Conservation (phyloP, 164 flowering plant species). For the Magnolia sinica region DNA sequence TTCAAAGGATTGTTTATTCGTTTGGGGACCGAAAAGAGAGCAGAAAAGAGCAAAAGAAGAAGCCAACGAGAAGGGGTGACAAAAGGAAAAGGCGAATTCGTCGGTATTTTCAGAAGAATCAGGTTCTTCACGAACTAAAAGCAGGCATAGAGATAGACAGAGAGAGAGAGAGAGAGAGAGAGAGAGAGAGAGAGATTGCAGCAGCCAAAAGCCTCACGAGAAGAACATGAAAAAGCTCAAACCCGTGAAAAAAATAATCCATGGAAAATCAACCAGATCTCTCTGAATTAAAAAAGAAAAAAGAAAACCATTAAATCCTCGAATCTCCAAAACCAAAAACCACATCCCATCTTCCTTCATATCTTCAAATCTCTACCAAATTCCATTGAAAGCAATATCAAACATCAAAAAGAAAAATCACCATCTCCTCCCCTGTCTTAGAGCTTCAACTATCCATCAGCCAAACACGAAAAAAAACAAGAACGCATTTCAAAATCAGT, state of each 20-base stretch:
- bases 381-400: neutral
- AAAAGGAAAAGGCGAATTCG: constrained; percentile 29
- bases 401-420: neutral
- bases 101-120: constrained; percentile 43
- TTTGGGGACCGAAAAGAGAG: neutral
- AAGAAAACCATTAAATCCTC: constrained; percentile 6
- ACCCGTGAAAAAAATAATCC: constrained; percentile 14
- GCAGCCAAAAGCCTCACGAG: constrained; percentile 11
- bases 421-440: neutral
- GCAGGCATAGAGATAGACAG: constrained; percentile 11
- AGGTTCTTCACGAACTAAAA: constrained; percentile 42
- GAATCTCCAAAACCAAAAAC: constrained; percentile 3
- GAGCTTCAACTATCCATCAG: neutral
- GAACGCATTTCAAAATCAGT: neutral
- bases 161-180: constrained; percentile 5
- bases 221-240: constrained; percentile 14
- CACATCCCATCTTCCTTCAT: neutral
- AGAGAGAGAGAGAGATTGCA: constrained; percentile 7
- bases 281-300: neutral
- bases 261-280: constrained; percentile 5
- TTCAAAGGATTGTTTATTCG: neutral
- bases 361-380: neutral
- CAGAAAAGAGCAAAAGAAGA: neutral
- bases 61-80: constrained; percentile 3
- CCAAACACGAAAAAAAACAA: neutral